Base-by-base conservation (phyloP, 2,329 filamentous ascomycete genomes). In the Colletotrichum lini region DNA sequence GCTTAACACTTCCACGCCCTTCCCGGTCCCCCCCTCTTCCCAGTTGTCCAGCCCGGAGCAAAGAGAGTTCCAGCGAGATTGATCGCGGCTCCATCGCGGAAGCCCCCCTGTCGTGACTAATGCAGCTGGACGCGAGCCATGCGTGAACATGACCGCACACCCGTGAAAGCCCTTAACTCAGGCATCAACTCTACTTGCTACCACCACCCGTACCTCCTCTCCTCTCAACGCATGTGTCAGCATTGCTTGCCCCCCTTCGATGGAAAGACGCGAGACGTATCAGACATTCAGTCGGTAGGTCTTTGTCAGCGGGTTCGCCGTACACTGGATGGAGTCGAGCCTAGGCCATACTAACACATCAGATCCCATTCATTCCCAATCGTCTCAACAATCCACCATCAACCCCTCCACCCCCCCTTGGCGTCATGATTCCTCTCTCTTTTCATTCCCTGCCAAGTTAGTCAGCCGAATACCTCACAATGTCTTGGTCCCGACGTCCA, bases 41-140 rank as follows among this genome's bases (percentile, higher is more conserved):
- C 59, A 64, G 26, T 15, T 44, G 26, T 8, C 30, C 12, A 15
- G 7, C 47, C 9, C 6, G 26, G 26, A 26, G 26, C 26, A 26
- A 26, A 26, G 26, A 35, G 26, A 56, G 52, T 65, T 65, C 50
- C 50, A 65, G 62, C 62, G 62, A 65, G 26, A 56, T 40, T 65
- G 35, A 65, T 30, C 62, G 50, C 62, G 54, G 15, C 54, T 54
- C 26, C 18, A 40, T 2, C 8, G 10, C 26, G 26, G 26, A 26
- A 26, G 26, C 26, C 26, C 26, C 23, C 26, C 26, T 4, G 3
- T 4, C 26, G 26, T 26, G 26, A 26, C 26, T 26, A 26, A 26
- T 26, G 26, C 26, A 26, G 26, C 26, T 26, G 26, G 26, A 26
- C 26, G 26, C 26, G 26, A 26, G 26, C 26, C 26, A 26, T 4